Evolutionary conservation across 2,329 filamentous ascomycete genomes (phyloP).

Genomic region (Reticulascus tulasneorum): DNA sequence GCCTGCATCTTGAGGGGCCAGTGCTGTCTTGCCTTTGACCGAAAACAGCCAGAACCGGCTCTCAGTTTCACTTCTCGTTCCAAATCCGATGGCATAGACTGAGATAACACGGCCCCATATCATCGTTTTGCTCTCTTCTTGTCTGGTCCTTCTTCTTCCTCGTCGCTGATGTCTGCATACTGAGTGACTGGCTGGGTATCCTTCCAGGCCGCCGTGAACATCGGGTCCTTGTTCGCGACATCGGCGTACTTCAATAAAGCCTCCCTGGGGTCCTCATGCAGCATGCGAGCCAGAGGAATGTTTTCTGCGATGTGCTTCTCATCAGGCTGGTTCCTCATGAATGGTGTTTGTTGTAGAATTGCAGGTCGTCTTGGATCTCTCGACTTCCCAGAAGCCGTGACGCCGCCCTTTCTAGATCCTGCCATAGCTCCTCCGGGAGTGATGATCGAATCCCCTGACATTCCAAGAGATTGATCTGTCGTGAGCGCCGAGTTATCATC

Average conservation of each 20-base stretch:
- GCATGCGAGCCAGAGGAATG: slow-evolving; percentile 86
- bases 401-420: slow-evolving; percentile 55
- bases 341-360: slow-evolving; percentile 79
- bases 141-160: slow-evolving; percentile 30
- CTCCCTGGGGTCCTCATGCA: slow-evolving; percentile 93
- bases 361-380: slow-evolving; percentile 81
- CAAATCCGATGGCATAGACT: no score
- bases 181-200: slow-evolving; percentile 88
- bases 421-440: slow-evolving; percentile 58
- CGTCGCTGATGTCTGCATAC: slow-evolving; percentile 85
- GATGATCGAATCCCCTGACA: slow-evolving; percentile 80
- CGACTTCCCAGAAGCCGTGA: slow-evolving; percentile 73
- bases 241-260: slow-evolving; percentile 93
- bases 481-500: slow-evolving; percentile 89
- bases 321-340: slow-evolving; percentile 85
- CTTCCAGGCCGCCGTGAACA: slow-evolving; percentile 93
- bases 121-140: slow-evolving; percentile 49
- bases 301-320: slow-evolving; percentile 83
- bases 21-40: no score
- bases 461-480: slow-evolving; percentile 74
- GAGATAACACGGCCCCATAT: neutral
- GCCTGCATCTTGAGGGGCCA: no score
- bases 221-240: slow-evolving; percentile 84
- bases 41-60: no score
- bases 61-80: no score